phyloP scores from a whole-genome alignment of 176 grass and related monocot species.

The Rhipidocladum racemiflorum region DNA sequence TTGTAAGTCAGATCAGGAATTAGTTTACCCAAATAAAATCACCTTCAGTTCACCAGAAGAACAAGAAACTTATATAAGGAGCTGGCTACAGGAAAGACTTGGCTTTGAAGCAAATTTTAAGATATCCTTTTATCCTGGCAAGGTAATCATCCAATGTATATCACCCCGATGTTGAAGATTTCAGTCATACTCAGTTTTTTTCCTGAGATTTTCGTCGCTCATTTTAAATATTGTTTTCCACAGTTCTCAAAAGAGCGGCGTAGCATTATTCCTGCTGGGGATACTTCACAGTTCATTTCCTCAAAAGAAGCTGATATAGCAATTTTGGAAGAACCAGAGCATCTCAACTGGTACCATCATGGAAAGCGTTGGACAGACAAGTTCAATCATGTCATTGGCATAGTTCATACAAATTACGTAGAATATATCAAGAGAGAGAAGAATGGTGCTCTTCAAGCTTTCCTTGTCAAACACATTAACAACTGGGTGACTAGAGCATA shows the following conservation, averaged over 20 bases:
- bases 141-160: constrained; percentile 54
- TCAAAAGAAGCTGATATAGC: constrained; percentile 94
- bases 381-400: constrained; percentile 89
- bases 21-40: constrained; percentile 83
- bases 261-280: constrained; percentile 92
- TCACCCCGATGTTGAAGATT: constrained; percentile 1
- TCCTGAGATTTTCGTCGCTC: neutral
- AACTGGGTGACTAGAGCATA: constrained; percentile 92
- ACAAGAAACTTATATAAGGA: constrained; percentile 80
- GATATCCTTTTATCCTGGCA: constrained; percentile 89
- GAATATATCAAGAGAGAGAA: constrained; percentile 98
- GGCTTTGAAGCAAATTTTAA: constrained; percentile 82
- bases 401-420: constrained; percentile 97
- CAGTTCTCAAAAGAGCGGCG: constrained; percentile 92
- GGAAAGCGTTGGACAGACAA: constrained; percentile 96
- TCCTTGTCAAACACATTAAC: constrained; percentile 94
- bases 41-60: constrained; percentile 75
- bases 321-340: constrained; percentile 95
- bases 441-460: constrained; percentile 83
- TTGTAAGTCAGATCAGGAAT: constrained; percentile 67
- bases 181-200: constrained; percentile 15
- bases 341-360: constrained; percentile 99
- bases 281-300: constrained; percentile 83
- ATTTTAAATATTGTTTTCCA: constrained; percentile 36
- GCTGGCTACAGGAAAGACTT: constrained; percentile 86